Conservation (phyloP, 192 early-diverging fungal species). For the Mortierella antarctica region DNA sequence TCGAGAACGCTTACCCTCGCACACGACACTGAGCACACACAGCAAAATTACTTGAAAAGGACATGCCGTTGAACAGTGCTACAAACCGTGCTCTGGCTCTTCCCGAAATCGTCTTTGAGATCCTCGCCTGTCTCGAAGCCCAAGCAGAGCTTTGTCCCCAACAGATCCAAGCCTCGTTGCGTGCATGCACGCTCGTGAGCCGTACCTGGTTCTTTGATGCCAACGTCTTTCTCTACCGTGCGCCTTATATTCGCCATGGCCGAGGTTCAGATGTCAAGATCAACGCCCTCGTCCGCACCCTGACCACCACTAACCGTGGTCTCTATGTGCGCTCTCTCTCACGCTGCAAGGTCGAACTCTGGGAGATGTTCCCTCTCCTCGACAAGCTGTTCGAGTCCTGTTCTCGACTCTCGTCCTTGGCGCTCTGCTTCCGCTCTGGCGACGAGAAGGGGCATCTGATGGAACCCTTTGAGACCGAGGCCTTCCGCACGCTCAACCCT, state of each 20-base stretch:
- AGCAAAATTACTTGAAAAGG: constrained; percentile 5
- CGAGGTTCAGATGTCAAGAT: constrained; percentile 42
- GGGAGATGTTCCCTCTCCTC: constrained; percentile 44
- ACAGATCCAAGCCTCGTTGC: constrained; percentile 39
- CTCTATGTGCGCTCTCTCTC: constrained; percentile 44
- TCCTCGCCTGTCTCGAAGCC: constrained; percentile 44
- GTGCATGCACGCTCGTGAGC: constrained; percentile 44
- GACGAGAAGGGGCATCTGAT: constrained; percentile 37
- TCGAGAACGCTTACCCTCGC: too few species aligned
- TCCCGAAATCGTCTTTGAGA: constrained; percentile 52
- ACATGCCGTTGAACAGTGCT: constrained; percentile 33
- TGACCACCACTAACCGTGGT: constrained; percentile 43
- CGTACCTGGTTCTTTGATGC: constrained; percentile 54
- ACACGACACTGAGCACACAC: neutral
- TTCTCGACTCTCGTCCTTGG: constrained; percentile 33
- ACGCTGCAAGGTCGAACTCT: constrained; percentile 53
- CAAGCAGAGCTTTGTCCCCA: constrained; percentile 44
- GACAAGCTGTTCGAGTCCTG: constrained; percentile 33
- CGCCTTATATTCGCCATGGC: constrained; percentile 39
- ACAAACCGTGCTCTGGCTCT: constrained; percentile 42
- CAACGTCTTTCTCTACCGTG: constrained; percentile 46
- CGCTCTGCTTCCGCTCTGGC: constrained; percentile 47
- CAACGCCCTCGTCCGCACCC: constrained; percentile 33
- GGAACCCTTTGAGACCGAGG: constrained; percentile 41
- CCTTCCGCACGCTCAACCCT: constrained; percentile 37